These are phyloP conservation scores for Cystobasidium onofrii DNA, from an alignment of 768 basidiomycete species.

Conservation along the genomic window DNA sequence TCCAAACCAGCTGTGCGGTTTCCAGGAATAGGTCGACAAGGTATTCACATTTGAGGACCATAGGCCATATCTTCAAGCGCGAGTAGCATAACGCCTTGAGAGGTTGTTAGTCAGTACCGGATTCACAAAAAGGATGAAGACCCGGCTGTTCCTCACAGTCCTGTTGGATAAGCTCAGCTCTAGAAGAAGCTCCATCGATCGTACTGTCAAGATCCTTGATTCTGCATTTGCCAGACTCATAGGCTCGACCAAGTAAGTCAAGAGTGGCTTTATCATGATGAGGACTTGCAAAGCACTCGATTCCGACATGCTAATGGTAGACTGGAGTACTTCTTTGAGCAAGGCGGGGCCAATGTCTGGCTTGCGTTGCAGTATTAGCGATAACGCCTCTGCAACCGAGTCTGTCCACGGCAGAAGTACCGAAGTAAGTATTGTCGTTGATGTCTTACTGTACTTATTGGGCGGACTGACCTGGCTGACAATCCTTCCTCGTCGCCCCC, in stretches of 20 bases:
- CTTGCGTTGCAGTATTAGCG: neutral
- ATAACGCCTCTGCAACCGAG: neutral
- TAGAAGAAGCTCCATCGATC: neutral
- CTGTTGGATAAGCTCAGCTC: neutral
- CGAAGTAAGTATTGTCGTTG: neutral
- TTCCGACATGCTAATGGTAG: neutral
- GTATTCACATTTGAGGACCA: neutral
- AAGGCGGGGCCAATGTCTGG: neutral
- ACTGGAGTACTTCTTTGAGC: neutral
- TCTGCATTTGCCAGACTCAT: neutral
- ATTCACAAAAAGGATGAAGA: neutral
- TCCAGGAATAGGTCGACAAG: neutral
- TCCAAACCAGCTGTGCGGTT: neutral
- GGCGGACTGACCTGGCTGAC: neutral
- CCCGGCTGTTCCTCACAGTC: neutral
- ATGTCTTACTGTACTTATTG: too few species aligned
- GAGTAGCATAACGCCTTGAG: neutral
- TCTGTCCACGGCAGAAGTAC: neutral
- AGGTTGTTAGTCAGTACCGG: neutral
- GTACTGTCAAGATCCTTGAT: neutral
- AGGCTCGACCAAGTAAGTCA: neutral
- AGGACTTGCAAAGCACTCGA: neutral
- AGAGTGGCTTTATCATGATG: neutral
- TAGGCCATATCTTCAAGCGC: conserved; percentile 2
- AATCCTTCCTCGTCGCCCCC: too few species aligned